Conservation (phyloP, 129 eudicot genomes). For the Erigeron canadensis region DNA sequence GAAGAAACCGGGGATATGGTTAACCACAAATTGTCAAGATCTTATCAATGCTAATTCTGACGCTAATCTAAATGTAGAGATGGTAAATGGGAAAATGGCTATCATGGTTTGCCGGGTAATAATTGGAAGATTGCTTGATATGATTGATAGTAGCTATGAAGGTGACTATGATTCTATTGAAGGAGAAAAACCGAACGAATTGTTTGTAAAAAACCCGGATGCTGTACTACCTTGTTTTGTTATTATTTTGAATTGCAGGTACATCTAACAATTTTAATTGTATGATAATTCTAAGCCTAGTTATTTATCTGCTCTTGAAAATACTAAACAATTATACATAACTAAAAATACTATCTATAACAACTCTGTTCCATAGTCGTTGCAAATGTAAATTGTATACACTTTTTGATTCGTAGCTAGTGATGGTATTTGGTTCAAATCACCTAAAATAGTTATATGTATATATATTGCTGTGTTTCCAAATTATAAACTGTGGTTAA, state of each 20-base stretch:
- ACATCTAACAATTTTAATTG: conserved; percentile 3
- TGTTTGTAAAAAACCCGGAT: conserved; percentile 41
- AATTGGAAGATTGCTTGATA: conserved; percentile 33
- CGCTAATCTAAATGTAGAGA: conserved; percentile 15
- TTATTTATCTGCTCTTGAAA: no score
- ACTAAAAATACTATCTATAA: no score
- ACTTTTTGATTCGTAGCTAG: no score
- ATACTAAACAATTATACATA: no score
- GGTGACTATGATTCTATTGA: conserved; percentile 45
- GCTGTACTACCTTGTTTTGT: conserved; percentile 56
- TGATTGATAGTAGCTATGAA: conserved; percentile 26
- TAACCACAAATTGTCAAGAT: conserved; percentile 40
- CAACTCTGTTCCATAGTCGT: no score
- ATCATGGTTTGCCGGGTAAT: conserved; percentile 47
- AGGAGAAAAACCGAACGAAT: conserved; percentile 24
- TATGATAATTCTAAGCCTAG: neutral
- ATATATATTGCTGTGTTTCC: no score
- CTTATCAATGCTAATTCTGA: conserved; percentile 17
- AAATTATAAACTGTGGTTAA: no score
- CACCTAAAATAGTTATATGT: no score
- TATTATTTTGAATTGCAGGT: conserved; percentile 33
- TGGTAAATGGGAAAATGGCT: conserved; percentile 34
- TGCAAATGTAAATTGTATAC: no score
- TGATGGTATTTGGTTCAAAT: no score
- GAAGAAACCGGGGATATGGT: conserved; percentile 37